Evolutionary conservation across 805 yeast genomes (phyloP).

Genomic region (Candida tallmaniae): DNA sequence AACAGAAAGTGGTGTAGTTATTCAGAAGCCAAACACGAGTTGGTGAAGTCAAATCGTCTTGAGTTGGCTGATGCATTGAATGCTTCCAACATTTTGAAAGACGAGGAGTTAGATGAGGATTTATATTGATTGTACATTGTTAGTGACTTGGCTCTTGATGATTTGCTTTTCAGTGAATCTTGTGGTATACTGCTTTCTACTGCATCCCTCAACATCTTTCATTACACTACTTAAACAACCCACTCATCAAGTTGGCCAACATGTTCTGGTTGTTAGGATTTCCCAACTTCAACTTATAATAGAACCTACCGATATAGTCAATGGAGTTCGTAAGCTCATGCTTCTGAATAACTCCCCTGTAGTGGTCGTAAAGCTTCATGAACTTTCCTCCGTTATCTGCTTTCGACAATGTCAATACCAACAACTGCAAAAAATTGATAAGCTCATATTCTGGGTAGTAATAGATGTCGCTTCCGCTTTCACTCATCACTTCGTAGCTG

Average conservation of each 20-base stretch:
- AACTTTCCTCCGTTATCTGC: conserved; percentile 44
- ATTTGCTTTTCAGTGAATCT: neutral
- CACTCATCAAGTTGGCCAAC: conserved; percentile 63
- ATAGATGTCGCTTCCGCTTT: conserved; percentile 20
- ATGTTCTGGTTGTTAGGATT: conserved; percentile 38
- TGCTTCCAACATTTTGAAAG: conserved; percentile 46
- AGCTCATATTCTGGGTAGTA: conserved; percentile 42
- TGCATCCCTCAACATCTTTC: neutral
- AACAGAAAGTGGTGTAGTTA: conserved; percentile 72
- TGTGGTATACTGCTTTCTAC: neutral
- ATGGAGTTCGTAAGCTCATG: conserved; percentile 42
- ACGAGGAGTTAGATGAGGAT: conserved; percentile 14
- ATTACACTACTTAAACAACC: conserved; percentile 29
- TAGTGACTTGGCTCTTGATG: no score
- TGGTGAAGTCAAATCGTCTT: conserved; percentile 53
- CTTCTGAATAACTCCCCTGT: conserved; percentile 31
- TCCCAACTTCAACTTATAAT: conserved; percentile 52
- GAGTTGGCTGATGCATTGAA: conserved; percentile 65
- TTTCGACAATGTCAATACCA: conserved; percentile 55
- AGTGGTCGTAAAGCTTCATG: conserved; percentile 48
- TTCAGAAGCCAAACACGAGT: conserved; percentile 59
- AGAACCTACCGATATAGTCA: conserved; percentile 54
- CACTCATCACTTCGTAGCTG: conserved; percentile 10
- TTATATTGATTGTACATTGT: conserved; percentile 9
- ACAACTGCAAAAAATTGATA: conserved; percentile 65